Evolutionary conservation across 169 alveolate genomes (phyloP).

Genomic region (Plasmodium sp.): DNA sequence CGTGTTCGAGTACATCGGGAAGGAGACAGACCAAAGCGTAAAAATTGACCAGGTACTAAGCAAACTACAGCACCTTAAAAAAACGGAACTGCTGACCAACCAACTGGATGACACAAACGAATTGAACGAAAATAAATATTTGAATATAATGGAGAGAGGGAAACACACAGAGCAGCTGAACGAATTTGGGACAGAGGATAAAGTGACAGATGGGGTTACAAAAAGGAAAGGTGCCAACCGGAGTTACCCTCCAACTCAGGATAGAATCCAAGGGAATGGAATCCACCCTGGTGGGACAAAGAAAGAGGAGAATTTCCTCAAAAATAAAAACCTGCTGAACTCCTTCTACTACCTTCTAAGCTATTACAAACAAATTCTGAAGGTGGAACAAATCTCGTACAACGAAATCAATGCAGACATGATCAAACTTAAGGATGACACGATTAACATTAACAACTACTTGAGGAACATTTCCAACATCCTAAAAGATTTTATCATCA

Average conservation of each 20-base stretch:
- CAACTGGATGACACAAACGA: neutral
- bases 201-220: neutral
- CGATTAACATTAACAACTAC: slow-evolving; percentile 34
- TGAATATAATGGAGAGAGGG: slow-evolving; percentile 40
- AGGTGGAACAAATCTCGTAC: slow-evolving; percentile 44
- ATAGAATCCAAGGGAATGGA: neutral
- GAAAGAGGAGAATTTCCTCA: neutral
- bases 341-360: slow-evolving; percentile 36
- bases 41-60: slow-evolving; percentile 34
- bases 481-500: slow-evolving; percentile 33
- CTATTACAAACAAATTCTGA: slow-evolving; percentile 57
- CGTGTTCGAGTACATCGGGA: slow-evolving; percentile 20
- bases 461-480: slow-evolving; percentile 34
- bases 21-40: slow-evolving; percentile 22
- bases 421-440: slow-evolving; percentile 54
- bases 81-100: slow-evolving; percentile 22
- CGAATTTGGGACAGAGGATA: neutral
- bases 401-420: slow-evolving; percentile 52
- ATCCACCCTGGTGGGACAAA: neutral
- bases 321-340: slow-evolving; percentile 17
- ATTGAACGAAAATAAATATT: slow-evolving; percentile 44
- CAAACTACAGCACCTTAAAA: slow-evolving; percentile 33
- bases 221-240: neutral
- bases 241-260: neutral
- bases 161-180: neutral